Evolutionary conservation across 1,139 yeast genomes (phyloP), one percentile per base, ranked within the genome.

Genomic region (Yamadazyma mexicana): DNA sequence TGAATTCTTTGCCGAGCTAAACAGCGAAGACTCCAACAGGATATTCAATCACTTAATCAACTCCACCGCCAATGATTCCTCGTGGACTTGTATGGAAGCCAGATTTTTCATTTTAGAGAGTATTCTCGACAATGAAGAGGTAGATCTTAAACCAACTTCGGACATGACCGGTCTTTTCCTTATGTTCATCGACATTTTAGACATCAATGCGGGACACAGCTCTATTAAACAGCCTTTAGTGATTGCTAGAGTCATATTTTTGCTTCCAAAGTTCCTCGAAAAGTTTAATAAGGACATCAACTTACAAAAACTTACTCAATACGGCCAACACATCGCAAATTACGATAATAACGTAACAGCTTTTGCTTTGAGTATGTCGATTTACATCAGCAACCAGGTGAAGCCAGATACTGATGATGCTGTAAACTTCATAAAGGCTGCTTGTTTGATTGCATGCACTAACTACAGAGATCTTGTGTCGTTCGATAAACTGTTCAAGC

Each of bases 191-290:
- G 15, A 10, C 9, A 22, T 39, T 22, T 27, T 41, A 20, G 25
- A 27, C n/a, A 3, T 12, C 9, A 31, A 38, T 10, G 14, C 17
- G 5, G n/a, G 14, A 14, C 11, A 23, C n/a, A 42, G 40, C 9
- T 46, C 48, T 15, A 46, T 8, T 20, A 8, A 20, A 20, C 8
- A 59, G 40, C 52, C 64, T 12, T 56, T 77, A 31, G 59, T 79
- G 3, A 58, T 66, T 24, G 59, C 80, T 0, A 64, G 85, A 49
- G 56, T 67, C 3, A 65, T 79, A 30, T 55, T 81, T 24, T 44
- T 76, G 31, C 51, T 82, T 20, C 89, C 92, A 1, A 74, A 71
- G 37, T 69, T 79, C 38, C 60, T 83, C 39, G 79, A 77, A 47
- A 79, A 75, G 50, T 81, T 77, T 48, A 61, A 64, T 39, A 51